A percentile compares a stretch with the other conserved stretches of the same genome.
Conservation (phyloP, 441 rosid genomes). For the Populus tomentosa region DNA sequence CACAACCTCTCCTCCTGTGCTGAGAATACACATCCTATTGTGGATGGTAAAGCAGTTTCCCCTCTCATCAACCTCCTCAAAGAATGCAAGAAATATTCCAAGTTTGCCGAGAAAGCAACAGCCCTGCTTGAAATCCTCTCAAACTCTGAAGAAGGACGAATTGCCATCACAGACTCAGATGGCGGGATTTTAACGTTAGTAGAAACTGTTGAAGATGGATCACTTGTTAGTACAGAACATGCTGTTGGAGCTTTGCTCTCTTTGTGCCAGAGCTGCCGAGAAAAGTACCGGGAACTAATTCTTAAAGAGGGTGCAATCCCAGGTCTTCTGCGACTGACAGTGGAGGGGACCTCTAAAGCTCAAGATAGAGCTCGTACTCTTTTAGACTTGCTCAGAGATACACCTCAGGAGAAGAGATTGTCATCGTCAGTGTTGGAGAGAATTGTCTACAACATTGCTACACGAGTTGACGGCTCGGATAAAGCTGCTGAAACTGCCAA, state of each 20-base stretch:
- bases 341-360: slow-evolving; percentile 60
- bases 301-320: slow-evolving; percentile 82
- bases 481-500: slow-evolving; percentile 72
- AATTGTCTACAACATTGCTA: slow-evolving; percentile 62
- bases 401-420: slow-evolving; percentile 54
- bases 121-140: slow-evolving; percentile 62
- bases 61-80: slow-evolving; percentile 65
- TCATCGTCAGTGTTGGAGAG: slow-evolving; percentile 53
- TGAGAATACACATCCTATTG: slow-evolving; percentile 37
- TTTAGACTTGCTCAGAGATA: slow-evolving; percentile 66
- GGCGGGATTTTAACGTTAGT: slow-evolving; percentile 66
- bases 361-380: slow-evolving; percentile 65
- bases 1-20: slow-evolving; percentile 60
- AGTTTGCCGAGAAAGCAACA: slow-evolving; percentile 70
- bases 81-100: slow-evolving; percentile 71
- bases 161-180: slow-evolving; percentile 46
- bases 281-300: slow-evolving; percentile 58
- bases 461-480: slow-evolving; percentile 55
- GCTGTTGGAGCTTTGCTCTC: slow-evolving; percentile 62
- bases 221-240: slow-evolving; percentile 56
- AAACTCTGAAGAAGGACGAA: slow-evolving; percentile 55
- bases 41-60: slow-evolving; percentile 54
- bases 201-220: slow-evolving; percentile 77
- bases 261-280: slow-evolving; percentile 54
- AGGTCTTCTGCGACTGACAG: slow-evolving; percentile 68